Base-by-base conservation (phyloP, 305 asterid species). In the Caryopteris hybrid region DNA sequence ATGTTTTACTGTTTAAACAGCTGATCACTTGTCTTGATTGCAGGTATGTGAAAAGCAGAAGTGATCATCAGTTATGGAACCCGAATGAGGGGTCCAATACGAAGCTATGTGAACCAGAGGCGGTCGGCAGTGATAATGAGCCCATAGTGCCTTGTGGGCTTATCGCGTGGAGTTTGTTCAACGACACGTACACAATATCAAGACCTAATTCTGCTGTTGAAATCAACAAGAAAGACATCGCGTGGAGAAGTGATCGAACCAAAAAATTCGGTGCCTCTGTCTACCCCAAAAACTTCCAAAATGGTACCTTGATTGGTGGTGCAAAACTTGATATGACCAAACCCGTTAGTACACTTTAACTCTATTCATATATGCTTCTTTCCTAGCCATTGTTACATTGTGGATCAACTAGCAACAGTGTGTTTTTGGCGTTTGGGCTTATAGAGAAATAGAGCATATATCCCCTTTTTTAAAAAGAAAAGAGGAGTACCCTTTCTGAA, bases 101-200 rank as follows among this genome's bases (percentile, higher is more conserved):
- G 5, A 69, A 47, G 41, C 5, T 56, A 20, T 85, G 88, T 14
- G 78, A 69, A 8, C 87, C 90, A 18, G 90, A 85, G 77, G 80
- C 76, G 16, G 53, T n/a, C 9, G 56, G 13, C 11, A 36, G 31
- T 20, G 72, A 79, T 0, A 38, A 52, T 16, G 41, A 63, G 65
- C 87, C 93, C 0, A 84, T 92, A 22, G 89, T 92, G 38, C 98
- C 98, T 0, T 92, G 97, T 72, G 97, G 96, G 12, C 88, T 92
- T n/a, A 71, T 92, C 3, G 98, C 98, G 23, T 92, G 98, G 98
- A 92, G 96, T 74, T 75, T 92, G 47, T 92, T 90, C 79, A 92
- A 92, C 4, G 96, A 92, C 59, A 84, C 98, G 0, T 92, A 84
- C 63, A 38, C 38, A 1, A 60, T 92, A 55, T 78, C 86, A 5